Conservation (phyloP, 2,329 filamentous ascomycete genomes). For the Fusarium newnesense region DNA sequence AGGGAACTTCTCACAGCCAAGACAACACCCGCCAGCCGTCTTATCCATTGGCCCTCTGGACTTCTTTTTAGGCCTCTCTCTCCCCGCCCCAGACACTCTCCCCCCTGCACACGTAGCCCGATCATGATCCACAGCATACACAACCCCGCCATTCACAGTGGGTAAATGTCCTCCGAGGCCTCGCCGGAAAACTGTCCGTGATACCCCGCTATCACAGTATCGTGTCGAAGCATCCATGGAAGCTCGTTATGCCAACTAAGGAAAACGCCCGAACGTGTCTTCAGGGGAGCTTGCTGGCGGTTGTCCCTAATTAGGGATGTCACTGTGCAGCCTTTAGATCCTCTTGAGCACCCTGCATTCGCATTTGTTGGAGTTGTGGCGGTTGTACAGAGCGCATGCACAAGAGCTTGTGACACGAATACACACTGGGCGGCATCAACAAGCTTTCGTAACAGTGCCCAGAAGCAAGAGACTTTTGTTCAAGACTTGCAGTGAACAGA, state of each 20-base stretch:
- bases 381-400: constrained; percentile 2
- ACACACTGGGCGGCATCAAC: constrained; percentile 10
- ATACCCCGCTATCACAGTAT: constrained; percentile 43
- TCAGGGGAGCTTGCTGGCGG: constrained; percentile 29
- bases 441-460: constrained; percentile 13
- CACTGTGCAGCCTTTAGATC: constrained; percentile 12
- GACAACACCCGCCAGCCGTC: constrained; percentile 2
- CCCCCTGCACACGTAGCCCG: constrained; percentile 34
- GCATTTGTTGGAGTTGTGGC: constrained; percentile 10
- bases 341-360: constrained; percentile 12
- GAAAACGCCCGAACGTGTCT: constrained; percentile 32
- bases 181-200: constrained; percentile 31
- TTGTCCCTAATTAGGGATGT: constrained; percentile 20
- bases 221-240: constrained; percentile 43
- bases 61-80: constrained; percentile 2
- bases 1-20: constrained; percentile 18
- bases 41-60: constrained; percentile 33
- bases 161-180: constrained; percentile 19
- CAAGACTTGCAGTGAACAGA: constrained; percentile 16
- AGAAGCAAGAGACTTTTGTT: constrained; percentile 24
- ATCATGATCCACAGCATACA: constrained; percentile 33
- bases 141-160: constrained; percentile 38
- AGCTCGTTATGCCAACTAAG: constrained; percentile 42
- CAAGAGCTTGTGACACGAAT: constrained; percentile 24
- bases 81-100: constrained; percentile 4